A percentile compares a stretch with the other conserved stretches of the same genome.
phyloP scores from a whole-genome alignment of 1,139 yeast species.

The Kluyveromyces marxianus region DNA sequence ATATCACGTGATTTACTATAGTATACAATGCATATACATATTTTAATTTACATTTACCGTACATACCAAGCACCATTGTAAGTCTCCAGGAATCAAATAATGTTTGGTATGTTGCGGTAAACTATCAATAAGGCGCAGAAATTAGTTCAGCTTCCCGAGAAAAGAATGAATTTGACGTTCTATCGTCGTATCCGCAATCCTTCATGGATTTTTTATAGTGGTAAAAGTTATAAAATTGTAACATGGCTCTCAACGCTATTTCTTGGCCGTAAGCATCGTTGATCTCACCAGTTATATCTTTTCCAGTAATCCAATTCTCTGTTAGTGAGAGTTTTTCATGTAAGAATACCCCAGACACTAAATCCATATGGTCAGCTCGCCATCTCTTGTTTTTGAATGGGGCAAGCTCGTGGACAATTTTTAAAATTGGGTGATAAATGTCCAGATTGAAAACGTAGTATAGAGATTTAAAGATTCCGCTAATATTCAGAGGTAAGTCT shows the following conservation, averaged over 20 bases:
- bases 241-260: constrained; percentile 68
- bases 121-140: constrained; percentile 6
- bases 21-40: background rate
- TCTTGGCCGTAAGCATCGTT: constrained; percentile 83
- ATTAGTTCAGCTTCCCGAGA: constrained; percentile 34
- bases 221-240: constrained; percentile 69
- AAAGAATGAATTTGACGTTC: constrained; percentile 32
- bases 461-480: constrained; percentile 25
- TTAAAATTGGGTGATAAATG: constrained; percentile 64
- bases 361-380: constrained; percentile 89
- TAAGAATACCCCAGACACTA: constrained; percentile 79
- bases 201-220: constrained; percentile 48
- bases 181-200: constrained; percentile 46
- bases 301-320: constrained; percentile 88
- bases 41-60: background rate
- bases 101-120: background rate
- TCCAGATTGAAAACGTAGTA: constrained; percentile 46
- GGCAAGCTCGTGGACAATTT: constrained; percentile 66
- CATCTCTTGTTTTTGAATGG: constrained; percentile 94
- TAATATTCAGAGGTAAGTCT: constrained; percentile 29
- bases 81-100: background rate
- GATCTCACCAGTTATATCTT: constrained; percentile 67
- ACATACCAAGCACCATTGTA: too few relatives aligned
- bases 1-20: too few relatives aligned
- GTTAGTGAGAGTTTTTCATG: constrained; percentile 63